phyloP scores from a whole-genome alignment of 768 basidiomycete genomes.

The Chalciporus sphaerocephalus region DNA sequence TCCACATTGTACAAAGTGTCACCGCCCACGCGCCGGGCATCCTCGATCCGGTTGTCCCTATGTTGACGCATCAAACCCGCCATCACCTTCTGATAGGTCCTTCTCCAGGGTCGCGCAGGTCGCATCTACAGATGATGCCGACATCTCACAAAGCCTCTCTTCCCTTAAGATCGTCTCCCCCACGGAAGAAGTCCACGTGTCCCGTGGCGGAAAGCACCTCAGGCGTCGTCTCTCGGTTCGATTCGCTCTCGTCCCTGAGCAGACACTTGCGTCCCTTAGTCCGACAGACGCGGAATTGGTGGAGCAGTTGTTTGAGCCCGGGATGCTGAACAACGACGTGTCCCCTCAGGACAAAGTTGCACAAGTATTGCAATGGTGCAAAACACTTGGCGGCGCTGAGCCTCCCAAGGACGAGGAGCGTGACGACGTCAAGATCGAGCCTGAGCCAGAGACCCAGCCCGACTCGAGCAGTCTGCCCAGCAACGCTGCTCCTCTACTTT shows the following conservation, averaged over 20 bases:
- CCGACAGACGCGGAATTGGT: slow-evolving; percentile 45
- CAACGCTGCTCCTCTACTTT: slow-evolving; percentile 9
- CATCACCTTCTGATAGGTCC: slow-evolving; percentile 14
- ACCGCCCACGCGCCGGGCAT: slow-evolving; percentile 52
- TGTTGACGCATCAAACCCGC: slow-evolving; percentile 27
- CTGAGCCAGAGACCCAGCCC: no score
- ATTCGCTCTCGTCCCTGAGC: slow-evolving; percentile 31
- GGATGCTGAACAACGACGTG: slow-evolving; percentile 30
- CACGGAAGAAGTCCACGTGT: slow-evolving; percentile 12
- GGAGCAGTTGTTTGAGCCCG: slow-evolving; percentile 43
- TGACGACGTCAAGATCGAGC: slow-evolving; percentile 7
- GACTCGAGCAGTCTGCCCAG: background rate
- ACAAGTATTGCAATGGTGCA: slow-evolving; percentile 26
- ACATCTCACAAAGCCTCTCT: slow-evolving; percentile 40
- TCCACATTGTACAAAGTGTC: slow-evolving; percentile 54
- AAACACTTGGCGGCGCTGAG: slow-evolving; percentile 32
- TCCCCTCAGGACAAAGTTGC: slow-evolving; percentile 27
- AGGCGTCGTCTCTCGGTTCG: slow-evolving; percentile 29
- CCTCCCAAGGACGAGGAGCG: slow-evolving; percentile 32
- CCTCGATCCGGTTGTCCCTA: slow-evolving; percentile 61
- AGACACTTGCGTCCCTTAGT: slow-evolving; percentile 50
- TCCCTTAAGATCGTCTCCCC: slow-evolving; percentile 41
- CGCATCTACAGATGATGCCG: slow-evolving; percentile 17
- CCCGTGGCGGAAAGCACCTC: slow-evolving; percentile 2
- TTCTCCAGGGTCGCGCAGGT: background rate